Evolutionary conservation across 1,284 basidiomycete genomes (phyloP), one percentile per base, ranked within the genome.

Genomic region (Xanthoconium separans): DNA sequence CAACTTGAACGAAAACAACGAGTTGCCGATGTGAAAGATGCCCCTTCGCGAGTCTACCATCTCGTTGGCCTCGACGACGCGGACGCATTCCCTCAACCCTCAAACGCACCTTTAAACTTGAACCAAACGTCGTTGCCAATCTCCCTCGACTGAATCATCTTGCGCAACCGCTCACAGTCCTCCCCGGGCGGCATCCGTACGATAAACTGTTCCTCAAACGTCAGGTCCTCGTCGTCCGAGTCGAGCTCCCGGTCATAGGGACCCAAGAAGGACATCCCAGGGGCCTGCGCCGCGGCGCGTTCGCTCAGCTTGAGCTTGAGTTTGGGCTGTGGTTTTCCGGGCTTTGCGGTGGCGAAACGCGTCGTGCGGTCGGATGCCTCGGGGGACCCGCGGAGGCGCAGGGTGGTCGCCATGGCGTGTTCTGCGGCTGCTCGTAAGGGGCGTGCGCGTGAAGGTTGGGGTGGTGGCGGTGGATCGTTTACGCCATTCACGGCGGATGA

Each of bases 201-300:
- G 54, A 99, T 88, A 69, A 99, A 97, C 67, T 99, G 96, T 73
- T 99, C 97, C 73, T 99, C 97, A 65, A 99, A 98, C 5, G 87
- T 87, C 55, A 99, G 73, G 48, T 98, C 95, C 58, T 97, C 93
- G 57, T 96, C 92, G 61, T 91, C 89, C 57, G 93, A 95, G 71
- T 99, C 96, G 51, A 99, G 77, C 69, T 98, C 97, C 41, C 96
- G 79, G 73, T 98, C 95, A 69, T 93, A 96, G 20, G 88, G 79
- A 22, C 92, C 93, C 48, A 95, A 71, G 70, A 93, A 94, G 44
- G 86, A 90, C 79, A 83, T 87, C 49, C 86, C 87, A 44, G 87
- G 85, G 30, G 86, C 88, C 64, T 86, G 83, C 41, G 85, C 83
- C 20, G 81, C 89, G 18, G 85, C 82, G 66, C 90, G 90, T 50